Evolutionary conservation across 2,329 filamentous ascomycete genomes (phyloP).

Genomic region (Didymosphaeria variabile): DNA sequence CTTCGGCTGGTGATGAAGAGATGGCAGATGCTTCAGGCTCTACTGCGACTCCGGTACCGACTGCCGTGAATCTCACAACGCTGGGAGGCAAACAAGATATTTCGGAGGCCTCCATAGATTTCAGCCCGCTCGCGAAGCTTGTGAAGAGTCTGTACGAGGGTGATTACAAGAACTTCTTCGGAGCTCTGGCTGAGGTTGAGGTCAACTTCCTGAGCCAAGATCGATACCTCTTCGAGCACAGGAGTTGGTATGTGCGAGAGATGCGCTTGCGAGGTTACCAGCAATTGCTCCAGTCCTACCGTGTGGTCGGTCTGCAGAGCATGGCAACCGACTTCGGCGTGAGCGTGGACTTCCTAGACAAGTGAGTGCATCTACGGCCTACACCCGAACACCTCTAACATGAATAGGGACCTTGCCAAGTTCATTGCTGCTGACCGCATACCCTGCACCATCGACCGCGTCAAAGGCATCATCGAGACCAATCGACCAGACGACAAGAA

Average conservation of each 20-base stretch:
- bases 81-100: conserved; percentile 79
- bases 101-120: conserved; percentile 84
- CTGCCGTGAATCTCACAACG: conserved; percentile 87
- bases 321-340: conserved; percentile 99
- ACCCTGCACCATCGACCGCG: conserved; percentile 95
- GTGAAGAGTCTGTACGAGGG: conserved; percentile 93
- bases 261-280: conserved; percentile 97
- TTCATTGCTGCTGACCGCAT: conserved; percentile 97
- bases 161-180: conserved; percentile 94
- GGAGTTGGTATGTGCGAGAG: conserved; percentile 96
- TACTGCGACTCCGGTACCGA: conserved; percentile 63
- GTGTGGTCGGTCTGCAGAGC: conserved; percentile 93
- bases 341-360: conserved; percentile 93
- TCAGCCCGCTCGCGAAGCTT: conserved; percentile 84
- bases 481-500: conserved; percentile 99
- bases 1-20: conserved; percentile 78
- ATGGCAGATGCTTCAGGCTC: conserved; percentile 68
- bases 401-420: conserved; percentile 82
- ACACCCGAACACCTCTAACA: conserved; percentile 24
- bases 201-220: conserved; percentile 94
- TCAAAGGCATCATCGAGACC: conserved; percentile 96
- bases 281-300: conserved; percentile 96
- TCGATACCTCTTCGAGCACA: conserved; percentile 94
- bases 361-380: conserved; percentile 64
- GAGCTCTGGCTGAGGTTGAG: conserved; percentile 87